Evolutionary conservation across 805 yeast species (phyloP).

Genomic region (Hyphopichia homilentoma): DNA sequence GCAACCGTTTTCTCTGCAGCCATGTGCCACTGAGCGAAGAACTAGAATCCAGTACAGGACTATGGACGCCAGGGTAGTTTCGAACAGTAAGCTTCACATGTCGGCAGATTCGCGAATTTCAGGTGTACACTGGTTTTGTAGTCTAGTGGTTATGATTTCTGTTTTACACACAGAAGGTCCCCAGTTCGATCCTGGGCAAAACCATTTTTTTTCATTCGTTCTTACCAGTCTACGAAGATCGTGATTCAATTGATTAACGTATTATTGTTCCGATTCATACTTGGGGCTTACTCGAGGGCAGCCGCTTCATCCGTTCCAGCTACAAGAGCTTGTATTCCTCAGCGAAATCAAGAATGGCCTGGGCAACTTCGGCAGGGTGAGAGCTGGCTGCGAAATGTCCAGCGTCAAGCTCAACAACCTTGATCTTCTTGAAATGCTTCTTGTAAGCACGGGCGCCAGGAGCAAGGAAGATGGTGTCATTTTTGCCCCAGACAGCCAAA

Average conservation of each 20-base stretch:
- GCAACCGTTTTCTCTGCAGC: too few species aligned
- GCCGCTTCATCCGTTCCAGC: too few species aligned
- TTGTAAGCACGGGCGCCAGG: constrained; percentile 37
- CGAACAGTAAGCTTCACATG: too few species aligned
- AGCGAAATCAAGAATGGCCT: constrained; percentile 18
- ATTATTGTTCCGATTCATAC: too few species aligned
- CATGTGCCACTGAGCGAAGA: too few species aligned
- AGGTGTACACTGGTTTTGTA: constrained; percentile 31
- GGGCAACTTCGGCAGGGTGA: constrained; percentile 25
- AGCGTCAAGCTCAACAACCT: constrained; percentile 22
- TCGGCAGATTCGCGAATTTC: too few species aligned
- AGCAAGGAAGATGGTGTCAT: constrained; percentile 30
- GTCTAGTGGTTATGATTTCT: constrained; percentile 39
- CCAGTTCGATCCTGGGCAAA: constrained; percentile 40
- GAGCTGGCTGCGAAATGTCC: constrained; percentile 40
- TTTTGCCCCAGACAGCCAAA: constrained; percentile 39
- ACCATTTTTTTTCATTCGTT: too few species aligned
- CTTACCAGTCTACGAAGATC: too few species aligned
- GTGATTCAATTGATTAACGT: too few species aligned
- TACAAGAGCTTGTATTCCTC: constrained; percentile 6
- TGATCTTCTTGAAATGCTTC: constrained; percentile 24
- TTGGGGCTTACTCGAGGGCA: too few species aligned
- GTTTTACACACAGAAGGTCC: constrained; percentile 39
- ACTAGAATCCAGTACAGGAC: too few species aligned
- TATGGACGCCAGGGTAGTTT: too few species aligned